Evolutionary conservation across 1,139 yeast genomes (phyloP).

Genomic region (Schwanniomyces etchellsii): DNA sequence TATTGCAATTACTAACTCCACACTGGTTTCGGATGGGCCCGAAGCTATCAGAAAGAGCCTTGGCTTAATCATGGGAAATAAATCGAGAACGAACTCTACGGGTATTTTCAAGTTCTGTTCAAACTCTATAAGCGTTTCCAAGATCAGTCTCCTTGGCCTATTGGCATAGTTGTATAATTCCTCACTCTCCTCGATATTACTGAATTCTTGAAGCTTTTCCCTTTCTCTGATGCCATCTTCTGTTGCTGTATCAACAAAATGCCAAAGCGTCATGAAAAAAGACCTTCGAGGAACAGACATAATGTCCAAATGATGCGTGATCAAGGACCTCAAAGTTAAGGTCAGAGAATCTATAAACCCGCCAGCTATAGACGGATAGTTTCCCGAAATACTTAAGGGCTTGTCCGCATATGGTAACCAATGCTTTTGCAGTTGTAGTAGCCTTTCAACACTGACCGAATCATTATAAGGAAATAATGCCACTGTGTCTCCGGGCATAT

Average conservation of each 20-base stretch:
- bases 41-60: conserved; percentile 83
- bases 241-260: conserved; percentile 56
- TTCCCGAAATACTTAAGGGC: conserved; percentile 31
- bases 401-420: conserved; percentile 71
- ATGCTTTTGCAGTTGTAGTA: conserved; percentile 60
- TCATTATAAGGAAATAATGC: conserved; percentile 74
- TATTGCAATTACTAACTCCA: conserved; percentile 72
- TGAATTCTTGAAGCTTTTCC: conserved; percentile 72
- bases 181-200: conserved; percentile 65
- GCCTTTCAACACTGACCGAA: conserved; percentile 53
- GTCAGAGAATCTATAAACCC: conserved; percentile 48
- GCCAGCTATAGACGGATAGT: conserved; percentile 40
- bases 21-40: conserved; percentile 30
- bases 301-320: conserved; percentile 77
- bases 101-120: conserved; percentile 67
- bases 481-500: conserved; percentile 75
- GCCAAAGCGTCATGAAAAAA: conserved; percentile 66
- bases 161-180: conserved; percentile 86
- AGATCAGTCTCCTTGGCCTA: conserved; percentile 80
- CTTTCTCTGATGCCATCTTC: conserved; percentile 53
- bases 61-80: conserved; percentile 75
- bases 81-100: conserved; percentile 63
- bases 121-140: conserved; percentile 82
- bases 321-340: conserved; percentile 61
- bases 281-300: conserved; percentile 79